phyloP scores from a whole-genome alignment of 805 yeast species.

The Hanseniaspora lachancei region DNA sequence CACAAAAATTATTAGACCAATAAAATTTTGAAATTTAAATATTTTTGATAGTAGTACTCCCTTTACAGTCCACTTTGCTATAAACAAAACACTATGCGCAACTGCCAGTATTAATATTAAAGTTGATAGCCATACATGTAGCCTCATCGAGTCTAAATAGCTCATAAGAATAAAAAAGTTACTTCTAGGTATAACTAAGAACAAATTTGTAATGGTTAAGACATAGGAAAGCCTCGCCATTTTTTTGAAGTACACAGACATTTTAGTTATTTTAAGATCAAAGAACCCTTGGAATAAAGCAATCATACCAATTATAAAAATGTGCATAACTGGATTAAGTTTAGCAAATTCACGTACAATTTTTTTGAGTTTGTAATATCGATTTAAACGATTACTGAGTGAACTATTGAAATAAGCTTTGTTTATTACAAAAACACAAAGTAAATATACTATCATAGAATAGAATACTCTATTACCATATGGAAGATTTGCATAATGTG shows the following conservation, averaged over 20 bases:
- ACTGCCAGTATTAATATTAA: slow-evolving; percentile 34
- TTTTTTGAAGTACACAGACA: slow-evolving; percentile 34
- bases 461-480: slow-evolving; percentile 45
- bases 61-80: slow-evolving; percentile 35
- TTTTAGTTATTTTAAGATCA: slow-evolving; percentile 27
- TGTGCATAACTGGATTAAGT: slow-evolving; percentile 29
- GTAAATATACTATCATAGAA: slow-evolving; percentile 31
- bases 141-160: slow-evolving; percentile 41
- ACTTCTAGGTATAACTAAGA: slow-evolving; percentile 46
- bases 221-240: slow-evolving; percentile 50
- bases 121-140: slow-evolving; percentile 66
- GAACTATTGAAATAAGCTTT: background rate
- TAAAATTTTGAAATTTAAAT: slow-evolving; percentile 30
- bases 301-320: slow-evolving; percentile 23
- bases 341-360: slow-evolving; percentile 23
- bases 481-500: slow-evolving; percentile 44
- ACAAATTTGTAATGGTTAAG: slow-evolving; percentile 44
- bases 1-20: slow-evolving; percentile 38
- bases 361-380: slow-evolving; percentile 29
- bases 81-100: slow-evolving; percentile 42
- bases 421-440: slow-evolving; percentile 21
- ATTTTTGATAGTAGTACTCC: slow-evolving; percentile 28
- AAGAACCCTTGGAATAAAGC: slow-evolving; percentile 24
- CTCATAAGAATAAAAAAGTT: slow-evolving; percentile 30
- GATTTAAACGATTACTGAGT: slow-evolving; percentile 19